A percentile compares a stretch with the other conserved stretches of the same genome.
Evolutionary conservation across 768 basidiomycete species (phyloP).

Genomic region (Amanita brunnescens): DNA sequence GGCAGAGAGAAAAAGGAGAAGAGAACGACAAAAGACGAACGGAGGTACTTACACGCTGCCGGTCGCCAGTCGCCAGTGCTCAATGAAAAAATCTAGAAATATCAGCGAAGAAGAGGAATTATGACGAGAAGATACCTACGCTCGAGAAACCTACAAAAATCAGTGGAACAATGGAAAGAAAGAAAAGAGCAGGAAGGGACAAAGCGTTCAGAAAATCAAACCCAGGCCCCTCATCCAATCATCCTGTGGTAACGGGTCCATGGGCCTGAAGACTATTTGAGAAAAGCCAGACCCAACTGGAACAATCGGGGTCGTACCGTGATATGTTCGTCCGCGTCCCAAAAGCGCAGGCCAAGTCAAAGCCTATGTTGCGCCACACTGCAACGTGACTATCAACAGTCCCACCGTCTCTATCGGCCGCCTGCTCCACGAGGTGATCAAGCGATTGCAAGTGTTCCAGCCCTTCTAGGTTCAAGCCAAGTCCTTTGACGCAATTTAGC

Average conservation of each 20-base stretch:
- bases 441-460: too few species aligned
- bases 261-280: background rate
- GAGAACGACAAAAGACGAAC: too few species aligned
- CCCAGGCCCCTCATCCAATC: background rate
- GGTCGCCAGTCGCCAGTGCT: slow-evolving; percentile 2
- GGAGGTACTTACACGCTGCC: background rate
- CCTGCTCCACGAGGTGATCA: too few species aligned
- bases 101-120: background rate
- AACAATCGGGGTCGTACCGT: background rate
- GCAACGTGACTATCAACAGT: too few species aligned
- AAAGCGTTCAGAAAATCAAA: too few species aligned
- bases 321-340: background rate
- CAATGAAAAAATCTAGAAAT: background rate
- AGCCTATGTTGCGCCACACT: background rate
- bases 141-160: background rate
- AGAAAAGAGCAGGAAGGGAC: background rate
- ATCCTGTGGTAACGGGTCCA: background rate
- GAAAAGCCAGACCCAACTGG: background rate
- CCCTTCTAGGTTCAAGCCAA: too few species aligned
- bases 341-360: background rate
- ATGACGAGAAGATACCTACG: background rate
- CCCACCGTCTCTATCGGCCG: too few species aligned
- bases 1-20: too few species aligned
- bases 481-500: too few species aligned
- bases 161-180: background rate